Conservation (phyloP, 2,329 filamentous ascomycete genomes). For the Penicillium olsonii region DNA sequence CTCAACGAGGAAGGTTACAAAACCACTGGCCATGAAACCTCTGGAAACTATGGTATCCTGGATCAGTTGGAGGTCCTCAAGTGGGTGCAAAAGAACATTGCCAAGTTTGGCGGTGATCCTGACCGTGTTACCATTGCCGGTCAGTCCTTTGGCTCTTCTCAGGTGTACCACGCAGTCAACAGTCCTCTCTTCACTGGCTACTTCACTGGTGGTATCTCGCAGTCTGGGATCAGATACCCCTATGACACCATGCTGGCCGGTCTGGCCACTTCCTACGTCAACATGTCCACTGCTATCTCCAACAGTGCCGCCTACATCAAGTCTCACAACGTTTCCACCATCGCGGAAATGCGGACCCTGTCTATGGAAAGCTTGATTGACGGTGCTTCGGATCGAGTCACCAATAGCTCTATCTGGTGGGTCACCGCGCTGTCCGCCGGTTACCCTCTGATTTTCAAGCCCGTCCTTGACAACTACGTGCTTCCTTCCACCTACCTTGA, state of each 20-base stretch:
- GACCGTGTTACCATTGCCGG: slow-evolving; percentile 48
- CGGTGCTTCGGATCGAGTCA: slow-evolving; percentile 29
- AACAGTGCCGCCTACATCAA: slow-evolving; percentile 30
- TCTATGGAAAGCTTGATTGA: slow-evolving; percentile 27
- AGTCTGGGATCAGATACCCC: slow-evolving; percentile 33
- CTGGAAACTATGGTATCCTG: slow-evolving; percentile 43
- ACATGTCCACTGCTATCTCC: slow-evolving; percentile 27
- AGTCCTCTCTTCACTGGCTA: slow-evolving; percentile 31
- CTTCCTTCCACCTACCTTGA: slow-evolving; percentile 30
- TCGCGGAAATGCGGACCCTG: slow-evolving; percentile 24
- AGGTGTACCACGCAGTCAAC: slow-evolving; percentile 34
- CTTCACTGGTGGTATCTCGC: slow-evolving; percentile 33
- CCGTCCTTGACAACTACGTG: slow-evolving; percentile 28
- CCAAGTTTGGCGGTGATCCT: slow-evolving; percentile 55
- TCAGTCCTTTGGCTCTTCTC: slow-evolving; percentile 33
- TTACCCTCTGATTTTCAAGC: slow-evolving; percentile 34
- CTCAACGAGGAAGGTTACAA: slow-evolving; percentile 25
- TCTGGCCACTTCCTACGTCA: slow-evolving; percentile 32
- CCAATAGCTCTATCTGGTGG: slow-evolving; percentile 27
- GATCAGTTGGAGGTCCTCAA: slow-evolving; percentile 58
- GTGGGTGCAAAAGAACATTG: slow-evolving; percentile 56
- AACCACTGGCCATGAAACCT: slow-evolving; percentile 26
- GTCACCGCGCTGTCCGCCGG: slow-evolving; percentile 29
- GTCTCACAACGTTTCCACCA: slow-evolving; percentile 24
- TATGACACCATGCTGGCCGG: slow-evolving; percentile 31